These are phyloP conservation scores for Sequoia sempervirens DNA, from an alignment of 75 land plant genomes.

Conservation along the genomic window DNA sequence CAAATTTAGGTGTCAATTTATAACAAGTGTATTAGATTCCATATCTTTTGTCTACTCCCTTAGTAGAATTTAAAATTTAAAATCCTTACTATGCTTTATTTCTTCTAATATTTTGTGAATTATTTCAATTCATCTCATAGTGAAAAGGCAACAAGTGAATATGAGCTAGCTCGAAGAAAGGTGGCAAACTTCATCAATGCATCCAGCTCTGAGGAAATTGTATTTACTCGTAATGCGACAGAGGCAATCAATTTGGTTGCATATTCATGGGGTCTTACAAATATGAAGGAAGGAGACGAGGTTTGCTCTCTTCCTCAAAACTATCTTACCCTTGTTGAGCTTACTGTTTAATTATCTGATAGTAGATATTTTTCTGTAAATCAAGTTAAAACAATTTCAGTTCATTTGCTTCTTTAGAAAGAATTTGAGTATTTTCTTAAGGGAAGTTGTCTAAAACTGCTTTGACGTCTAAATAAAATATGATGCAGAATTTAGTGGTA, in stretches of 20 bases:
- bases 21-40: neutral
- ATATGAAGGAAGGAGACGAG: constrained; percentile 80
- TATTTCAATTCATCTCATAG: constrained; percentile 20
- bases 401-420: neutral
- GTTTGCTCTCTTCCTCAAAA: constrained; percentile 20
- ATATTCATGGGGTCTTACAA: constrained; percentile 75
- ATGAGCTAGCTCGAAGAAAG: constrained; percentile 76
- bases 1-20: neutral
- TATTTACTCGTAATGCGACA: constrained; percentile 89
- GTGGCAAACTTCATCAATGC: constrained; percentile 92
- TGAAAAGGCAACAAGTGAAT: constrained; percentile 81
- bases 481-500: neutral
- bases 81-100: neutral
- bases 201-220: constrained; percentile 55
- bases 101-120: neutral
- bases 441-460: neutral
- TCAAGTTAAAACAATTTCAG: neutral
- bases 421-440: neutral
- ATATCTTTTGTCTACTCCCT: neutral
- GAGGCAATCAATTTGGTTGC: constrained; percentile 95
- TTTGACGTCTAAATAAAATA: neutral
- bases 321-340: neutral
- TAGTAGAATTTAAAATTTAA: neutral
- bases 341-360: neutral
- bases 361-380: neutral